Conservation (phyloP, 495 filamentous ascomycete genomes). For the Terfezia claveryi region DNA sequence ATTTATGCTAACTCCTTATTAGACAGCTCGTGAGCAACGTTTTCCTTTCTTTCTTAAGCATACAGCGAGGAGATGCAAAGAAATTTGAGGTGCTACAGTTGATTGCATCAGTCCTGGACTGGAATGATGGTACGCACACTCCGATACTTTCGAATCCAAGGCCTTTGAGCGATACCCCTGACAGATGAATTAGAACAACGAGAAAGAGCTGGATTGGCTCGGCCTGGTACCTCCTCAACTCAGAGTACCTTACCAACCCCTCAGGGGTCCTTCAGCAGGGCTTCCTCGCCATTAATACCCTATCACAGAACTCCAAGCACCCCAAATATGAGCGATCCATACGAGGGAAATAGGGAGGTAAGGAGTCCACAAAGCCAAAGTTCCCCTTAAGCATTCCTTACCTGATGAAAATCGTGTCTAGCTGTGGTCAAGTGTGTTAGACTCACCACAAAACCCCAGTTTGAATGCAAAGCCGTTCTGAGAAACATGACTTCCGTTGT, state of each 20-base stretch:
- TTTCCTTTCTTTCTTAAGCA: constrained; percentile 75
- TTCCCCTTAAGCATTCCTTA: background rate
- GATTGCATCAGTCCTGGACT: constrained; percentile 75
- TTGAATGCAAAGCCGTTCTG: too few species aligned
- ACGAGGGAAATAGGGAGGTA: constrained; percentile 18
- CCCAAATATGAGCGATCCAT: constrained; percentile 14
- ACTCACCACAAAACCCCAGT: background rate
- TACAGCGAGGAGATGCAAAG: constrained; percentile 84
- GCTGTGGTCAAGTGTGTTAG: background rate
- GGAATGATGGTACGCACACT: constrained; percentile 49
- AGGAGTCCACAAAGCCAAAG: background rate
- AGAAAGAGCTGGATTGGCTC: constrained; percentile 77
- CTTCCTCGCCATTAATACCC: constrained; percentile 17
- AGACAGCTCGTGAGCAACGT: constrained; percentile 95
- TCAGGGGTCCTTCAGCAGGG: constrained; percentile 7
- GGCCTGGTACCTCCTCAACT: constrained; percentile 42
- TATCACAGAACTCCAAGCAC: constrained; percentile 19
- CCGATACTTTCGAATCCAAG: background rate
- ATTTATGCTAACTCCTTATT: constrained; percentile 5
- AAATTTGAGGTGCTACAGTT: constrained; percentile 93
- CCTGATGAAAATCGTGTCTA: background rate
- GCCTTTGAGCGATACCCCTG: constrained; percentile 4
- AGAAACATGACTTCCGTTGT: too few species aligned
- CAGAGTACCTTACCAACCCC: background rate
- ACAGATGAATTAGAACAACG: constrained; percentile 39